Evolutionary conservation across 495 filamentous ascomycete species (phyloP).

Genomic region (Melanomma pulvis-pyrius): DNA sequence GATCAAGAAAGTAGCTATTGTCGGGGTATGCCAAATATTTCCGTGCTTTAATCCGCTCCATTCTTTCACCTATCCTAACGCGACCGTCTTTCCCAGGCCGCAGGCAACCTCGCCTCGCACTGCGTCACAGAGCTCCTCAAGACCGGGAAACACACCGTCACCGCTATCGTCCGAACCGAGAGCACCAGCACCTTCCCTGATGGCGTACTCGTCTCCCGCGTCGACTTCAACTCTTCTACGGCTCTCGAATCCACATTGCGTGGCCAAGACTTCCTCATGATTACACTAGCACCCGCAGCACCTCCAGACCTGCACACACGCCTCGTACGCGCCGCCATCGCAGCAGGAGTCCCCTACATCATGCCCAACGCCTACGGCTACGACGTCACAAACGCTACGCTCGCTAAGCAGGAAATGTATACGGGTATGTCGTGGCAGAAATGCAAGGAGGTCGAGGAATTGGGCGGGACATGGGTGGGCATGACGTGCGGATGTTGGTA

Average conservation of each 20-base stretch:
- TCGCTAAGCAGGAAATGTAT: background rate
- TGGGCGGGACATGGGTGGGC: conserved; percentile 19
- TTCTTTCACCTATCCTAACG: background rate
- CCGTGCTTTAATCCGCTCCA: background rate
- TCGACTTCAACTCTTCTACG: conserved; percentile 16
- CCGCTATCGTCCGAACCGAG: conserved; percentile 25
- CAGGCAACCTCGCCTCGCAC: conserved; percentile 19
- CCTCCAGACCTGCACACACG: conserved; percentile 47
- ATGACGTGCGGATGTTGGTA: conserved; percentile 56
- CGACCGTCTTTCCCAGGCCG: conserved; percentile 11
- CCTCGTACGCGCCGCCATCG: conserved; percentile 58
- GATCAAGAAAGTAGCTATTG: conserved; percentile 51
- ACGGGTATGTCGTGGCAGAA: conserved; percentile 30
- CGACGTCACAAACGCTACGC: conserved; percentile 45
- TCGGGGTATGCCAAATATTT: conserved; percentile 48
- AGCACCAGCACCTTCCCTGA: conserved; percentile 18
- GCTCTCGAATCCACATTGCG: conserved; percentile 15
- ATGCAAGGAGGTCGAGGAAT: conserved; percentile 33
- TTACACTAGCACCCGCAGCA: conserved; percentile 50
- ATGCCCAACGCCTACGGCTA: conserved; percentile 59
- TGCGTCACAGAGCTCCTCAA: conserved; percentile 21
- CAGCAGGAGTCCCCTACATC: conserved; percentile 59
- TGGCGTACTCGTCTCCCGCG: conserved; percentile 15
- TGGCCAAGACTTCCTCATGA: conserved; percentile 41
- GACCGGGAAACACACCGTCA: conserved; percentile 29